Evolutionary conservation across 495 filamentous ascomycete genomes (phyloP).

Genomic region (Paragyromitra xinjiangensis): DNA sequence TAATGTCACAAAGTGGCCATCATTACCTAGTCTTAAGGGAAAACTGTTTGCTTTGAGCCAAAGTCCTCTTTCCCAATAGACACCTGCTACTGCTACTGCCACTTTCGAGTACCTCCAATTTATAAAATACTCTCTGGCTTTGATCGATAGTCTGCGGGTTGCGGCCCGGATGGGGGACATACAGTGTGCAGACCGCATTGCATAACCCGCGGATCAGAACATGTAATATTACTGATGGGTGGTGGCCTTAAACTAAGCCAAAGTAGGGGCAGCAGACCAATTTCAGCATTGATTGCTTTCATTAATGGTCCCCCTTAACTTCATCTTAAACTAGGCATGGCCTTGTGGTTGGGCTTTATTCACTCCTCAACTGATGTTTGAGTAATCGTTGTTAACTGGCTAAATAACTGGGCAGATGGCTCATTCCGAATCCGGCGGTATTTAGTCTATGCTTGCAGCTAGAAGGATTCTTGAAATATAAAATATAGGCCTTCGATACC

Average conservation of each 20-base stretch:
- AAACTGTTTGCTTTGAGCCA: not conserved
- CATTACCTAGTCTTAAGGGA: not conserved
- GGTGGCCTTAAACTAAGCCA: not conserved
- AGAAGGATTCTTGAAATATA: not conserved
- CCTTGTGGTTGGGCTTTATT: not conserved
- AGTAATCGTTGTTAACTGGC: not conserved
- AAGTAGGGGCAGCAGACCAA: not conserved
- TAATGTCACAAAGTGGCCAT: not conserved
- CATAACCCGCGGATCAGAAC: not conserved
- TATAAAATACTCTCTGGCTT: not conserved
- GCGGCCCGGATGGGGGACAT: not conserved
- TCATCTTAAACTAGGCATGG: not conserved
- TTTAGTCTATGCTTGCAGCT: not conserved
- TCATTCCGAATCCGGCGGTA: not conserved
- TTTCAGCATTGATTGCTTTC: not conserved
- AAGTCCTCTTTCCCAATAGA: not conserved
- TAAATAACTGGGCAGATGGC: not conserved
- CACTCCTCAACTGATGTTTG: not conserved
- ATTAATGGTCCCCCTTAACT: not conserved
- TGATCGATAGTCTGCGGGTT: not conserved
- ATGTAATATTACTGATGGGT: not conserved
- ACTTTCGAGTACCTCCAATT: not conserved
- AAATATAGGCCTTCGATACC: not conserved
- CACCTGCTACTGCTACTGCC: not conserved
- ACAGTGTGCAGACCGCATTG: not conserved